These are phyloP conservation scores for Benincasa hispida DNA, from an alignment of 306 rosid species.

Conservation along the genomic window DNA sequence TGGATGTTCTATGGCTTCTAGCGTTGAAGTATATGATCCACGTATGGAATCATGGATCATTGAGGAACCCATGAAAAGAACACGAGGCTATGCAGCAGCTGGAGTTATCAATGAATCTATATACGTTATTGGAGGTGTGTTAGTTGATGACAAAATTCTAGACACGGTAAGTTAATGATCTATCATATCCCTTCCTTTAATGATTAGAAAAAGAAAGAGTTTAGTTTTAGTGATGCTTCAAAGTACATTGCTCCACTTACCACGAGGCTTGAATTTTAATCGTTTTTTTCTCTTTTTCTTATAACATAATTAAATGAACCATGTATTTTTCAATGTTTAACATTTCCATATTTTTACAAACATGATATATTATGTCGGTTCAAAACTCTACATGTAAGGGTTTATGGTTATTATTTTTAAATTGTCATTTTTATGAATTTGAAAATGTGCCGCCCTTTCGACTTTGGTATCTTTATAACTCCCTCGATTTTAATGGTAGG, in stretches of 20 bases:
- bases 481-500: conserved; percentile 20
- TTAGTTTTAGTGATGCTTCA: background rate
- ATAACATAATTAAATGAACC: too few species aligned
- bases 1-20: conserved; percentile 32
- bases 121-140: conserved; percentile 52
- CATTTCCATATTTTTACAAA: background rate
- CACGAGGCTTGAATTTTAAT: background rate
- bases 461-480: too few species aligned
- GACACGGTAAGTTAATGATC: conserved; percentile 22
- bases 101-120: conserved; percentile 49
- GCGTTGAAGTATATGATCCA: conserved; percentile 43
- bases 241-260: background rate
- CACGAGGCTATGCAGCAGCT: conserved; percentile 42
- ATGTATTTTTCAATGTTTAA: background rate
- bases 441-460: background rate
- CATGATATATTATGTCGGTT: background rate
- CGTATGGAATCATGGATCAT: conserved; percentile 31
- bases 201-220: too few species aligned
- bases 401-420: background rate
- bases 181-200: background rate
- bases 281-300: too few species aligned
- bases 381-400: background rate
- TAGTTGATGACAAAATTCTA: conserved; percentile 17
- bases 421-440: background rate
- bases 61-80: conserved; percentile 34